Evolutionary conservation across 2,329 filamentous ascomycete genomes (phyloP).

Genomic region (Trichoderma cornu-damae): DNA sequence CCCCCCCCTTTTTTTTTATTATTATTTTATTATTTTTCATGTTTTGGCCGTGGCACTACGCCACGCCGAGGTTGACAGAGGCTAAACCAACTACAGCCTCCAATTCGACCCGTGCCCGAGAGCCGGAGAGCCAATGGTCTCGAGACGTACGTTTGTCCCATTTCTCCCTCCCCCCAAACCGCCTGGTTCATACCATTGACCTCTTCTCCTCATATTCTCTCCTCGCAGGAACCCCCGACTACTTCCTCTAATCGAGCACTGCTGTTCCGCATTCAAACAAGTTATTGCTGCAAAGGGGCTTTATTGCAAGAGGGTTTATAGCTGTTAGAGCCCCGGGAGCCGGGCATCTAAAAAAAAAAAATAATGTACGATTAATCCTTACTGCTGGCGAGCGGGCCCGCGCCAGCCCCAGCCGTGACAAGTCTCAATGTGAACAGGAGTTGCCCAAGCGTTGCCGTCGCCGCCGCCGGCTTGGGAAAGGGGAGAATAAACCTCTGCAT

Average conservation of each 20-base stretch:
- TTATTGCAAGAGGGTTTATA: conserved; percentile 21
- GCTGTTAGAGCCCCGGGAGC: conserved; percentile 22
- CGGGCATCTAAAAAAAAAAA: conserved; percentile 23
- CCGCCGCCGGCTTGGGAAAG: too few relatives aligned
- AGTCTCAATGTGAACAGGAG: conserved; percentile 18
- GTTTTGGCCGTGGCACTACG: not conserved
- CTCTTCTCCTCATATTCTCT: too few relatives aligned
- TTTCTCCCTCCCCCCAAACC: not conserved
- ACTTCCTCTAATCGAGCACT: conserved; percentile 74
- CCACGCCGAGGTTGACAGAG: not conserved
- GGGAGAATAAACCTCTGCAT: not conserved
- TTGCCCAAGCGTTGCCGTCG: conserved; percentile 11
- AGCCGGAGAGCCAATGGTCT: conserved; percentile 98
- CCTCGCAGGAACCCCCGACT: conserved; percentile 78
- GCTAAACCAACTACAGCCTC: conserved; percentile 57
- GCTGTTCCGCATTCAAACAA: conserved; percentile 20
- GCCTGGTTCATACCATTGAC: conserved; percentile 22
- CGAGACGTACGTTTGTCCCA: conserved; percentile 71
- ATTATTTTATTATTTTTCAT: too few relatives aligned
- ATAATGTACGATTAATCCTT: conserved; percentile 30
- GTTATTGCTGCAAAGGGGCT: conserved; percentile 23
- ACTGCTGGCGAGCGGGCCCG: conserved; percentile 21
- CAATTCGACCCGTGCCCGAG: conserved; percentile 98
- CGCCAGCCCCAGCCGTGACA: conserved; percentile 18
- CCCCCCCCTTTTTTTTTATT: not conserved